These are phyloP conservation scores for Candida pini DNA, from an alignment of 805 yeast genomes.

Conservation along the genomic window DNA sequence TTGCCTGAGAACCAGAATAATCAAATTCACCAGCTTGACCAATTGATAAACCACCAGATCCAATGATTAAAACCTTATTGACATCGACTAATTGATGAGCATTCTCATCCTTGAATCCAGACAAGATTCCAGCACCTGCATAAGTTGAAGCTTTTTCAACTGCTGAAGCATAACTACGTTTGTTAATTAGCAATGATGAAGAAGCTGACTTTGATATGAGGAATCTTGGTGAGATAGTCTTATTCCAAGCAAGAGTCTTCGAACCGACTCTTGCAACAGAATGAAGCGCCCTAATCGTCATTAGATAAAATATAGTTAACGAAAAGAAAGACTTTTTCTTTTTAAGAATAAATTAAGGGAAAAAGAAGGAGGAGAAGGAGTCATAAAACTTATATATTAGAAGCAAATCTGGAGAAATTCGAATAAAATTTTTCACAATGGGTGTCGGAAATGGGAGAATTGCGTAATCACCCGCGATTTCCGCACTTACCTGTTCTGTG, in stretches of 20 bases:
- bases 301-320: too few species aligned
- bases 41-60: constrained; percentile 95
- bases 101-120: constrained; percentile 52
- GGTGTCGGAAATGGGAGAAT: constrained; percentile 13
- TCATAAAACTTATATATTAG: too few species aligned
- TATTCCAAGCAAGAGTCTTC: too few species aligned
- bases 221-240: too few species aligned
- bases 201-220: too few species aligned
- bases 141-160: constrained; percentile 34
- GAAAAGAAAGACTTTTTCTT: too few species aligned
- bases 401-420: constrained; percentile 1
- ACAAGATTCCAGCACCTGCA: constrained; percentile 59
- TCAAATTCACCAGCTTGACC: constrained; percentile 99
- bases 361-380: too few species aligned
- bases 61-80: constrained; percentile 81
- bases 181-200: too few species aligned
- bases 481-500: constrained; percentile 23
- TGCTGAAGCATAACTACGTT: constrained; percentile 20
- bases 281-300: too few species aligned
- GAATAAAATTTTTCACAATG: constrained; percentile 3
- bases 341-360: neutral
- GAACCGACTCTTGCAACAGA: too few species aligned
- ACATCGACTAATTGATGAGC: constrained; percentile 74
- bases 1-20: constrained; percentile 96
- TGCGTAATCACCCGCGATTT: constrained; percentile 29